Base-by-base conservation (phyloP, 2,329 filamentous ascomycete species). In the Colletotrichum tabaci region DNA sequence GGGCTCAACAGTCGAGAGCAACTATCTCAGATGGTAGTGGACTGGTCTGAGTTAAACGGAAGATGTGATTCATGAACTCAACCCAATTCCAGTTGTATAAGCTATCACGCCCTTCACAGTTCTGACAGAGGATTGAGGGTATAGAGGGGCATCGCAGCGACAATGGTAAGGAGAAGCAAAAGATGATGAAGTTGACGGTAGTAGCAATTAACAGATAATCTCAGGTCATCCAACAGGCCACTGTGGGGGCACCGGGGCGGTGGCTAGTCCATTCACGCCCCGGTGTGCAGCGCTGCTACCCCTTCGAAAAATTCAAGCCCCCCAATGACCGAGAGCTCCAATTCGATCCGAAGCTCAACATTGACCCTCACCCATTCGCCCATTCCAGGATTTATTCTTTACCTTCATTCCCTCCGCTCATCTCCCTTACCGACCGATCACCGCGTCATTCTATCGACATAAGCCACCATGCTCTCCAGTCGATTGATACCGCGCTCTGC, bases 401-500 rank as follows among this genome's bases (percentile, higher is more conserved):
- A 38, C 23, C 18, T 61, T 61, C 42, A 15, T 52, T 65, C 50
- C 67, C 63, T 67, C 38, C 35, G 21, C 52, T 35, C 44, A 56
- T 52, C 15, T 67, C 66, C 58, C 46, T 74, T 77, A 80, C 79
- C 21, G 16, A n/a, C 18, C 42, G 78, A 71, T 74, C 71, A 75
- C 70, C 74, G 73, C 74, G 73, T 75, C 16, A 52, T 61, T 62
- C 68, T 61, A 67, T 70, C 73, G 73, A 75, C 67, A 74, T 74
- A 75, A 42, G 44, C 16, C 81, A 88, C 77, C 73, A 92, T 92
- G 90, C 82, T 91, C 80, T 84, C 88, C 75, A 88, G 85, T 80
- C 88, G 88, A 80, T 86, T 90, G 86, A 86, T 90, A 87, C 85
- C 87, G 76, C 86, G 88, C 81, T 84, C 85, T 77, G 84, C 86